Percentiles rank a stretch among this genome's conserved stretches.
These are phyloP conservation scores for Colletotrichum sublineola DNA, from an alignment of 2,329 filamentous ascomycete species.

Conservation along the genomic window DNA sequence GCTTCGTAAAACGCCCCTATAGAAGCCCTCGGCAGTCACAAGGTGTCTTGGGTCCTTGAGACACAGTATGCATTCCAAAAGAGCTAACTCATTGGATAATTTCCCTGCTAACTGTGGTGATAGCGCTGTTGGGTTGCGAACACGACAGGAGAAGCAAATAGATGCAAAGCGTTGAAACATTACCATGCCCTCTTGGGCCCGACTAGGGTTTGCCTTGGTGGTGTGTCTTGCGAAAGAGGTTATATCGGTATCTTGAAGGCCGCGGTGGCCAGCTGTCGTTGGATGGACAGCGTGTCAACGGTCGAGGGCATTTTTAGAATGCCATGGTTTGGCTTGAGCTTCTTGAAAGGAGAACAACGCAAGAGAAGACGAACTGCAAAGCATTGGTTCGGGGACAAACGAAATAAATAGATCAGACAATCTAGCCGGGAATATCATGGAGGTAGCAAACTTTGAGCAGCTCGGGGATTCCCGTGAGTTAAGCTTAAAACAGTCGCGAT, in stretches of 20 bases:
- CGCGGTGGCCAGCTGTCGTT: conserved; percentile 13
- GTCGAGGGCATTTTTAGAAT: not conserved
- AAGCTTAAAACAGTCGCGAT: conserved; percentile 22
- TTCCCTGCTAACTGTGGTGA: not conserved
- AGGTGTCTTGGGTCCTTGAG: not conserved
- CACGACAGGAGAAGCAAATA: not conserved
- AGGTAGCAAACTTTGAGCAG: conserved; percentile 4
- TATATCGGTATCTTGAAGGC: not conserved
- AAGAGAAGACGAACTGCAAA: not conserved
- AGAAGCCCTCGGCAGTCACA: not conserved
- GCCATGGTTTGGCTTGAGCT: not conserved
- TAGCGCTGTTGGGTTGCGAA: not conserved
- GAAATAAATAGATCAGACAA: not conserved
- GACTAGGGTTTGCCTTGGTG: not conserved
- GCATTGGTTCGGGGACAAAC: not conserved
- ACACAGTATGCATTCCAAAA: not conserved
- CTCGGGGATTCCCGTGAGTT: conserved; percentile 14
- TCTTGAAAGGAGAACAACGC: too few species aligned
- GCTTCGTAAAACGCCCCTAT: conserved; percentile 19
- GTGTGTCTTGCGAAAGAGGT: not conserved
- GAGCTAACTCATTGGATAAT: not conserved
- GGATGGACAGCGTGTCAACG: not conserved
- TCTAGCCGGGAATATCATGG: conserved; percentile 19
- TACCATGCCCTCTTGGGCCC: not conserved
- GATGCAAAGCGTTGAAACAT: not conserved